phyloP scores from a whole-genome alignment of 306 rosid genomes.

The Quercus wislizeni region DNA sequence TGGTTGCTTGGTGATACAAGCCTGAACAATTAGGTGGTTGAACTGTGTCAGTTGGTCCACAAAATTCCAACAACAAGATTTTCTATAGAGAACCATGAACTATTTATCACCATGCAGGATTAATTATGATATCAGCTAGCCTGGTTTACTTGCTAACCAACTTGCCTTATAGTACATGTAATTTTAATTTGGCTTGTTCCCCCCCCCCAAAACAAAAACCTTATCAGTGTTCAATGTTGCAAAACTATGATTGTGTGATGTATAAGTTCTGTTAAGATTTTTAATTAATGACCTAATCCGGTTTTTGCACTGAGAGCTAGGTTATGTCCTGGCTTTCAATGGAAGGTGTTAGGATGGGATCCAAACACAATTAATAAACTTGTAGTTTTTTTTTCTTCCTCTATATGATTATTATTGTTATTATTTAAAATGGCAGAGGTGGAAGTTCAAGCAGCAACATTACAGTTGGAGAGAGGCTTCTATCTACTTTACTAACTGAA shows the following conservation, averaged over 20 bases:
- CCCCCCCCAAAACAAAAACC: too few species aligned
- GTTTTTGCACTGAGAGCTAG: background rate
- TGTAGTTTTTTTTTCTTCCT: background rate
- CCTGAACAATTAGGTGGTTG: background rate
- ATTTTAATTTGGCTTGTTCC: background rate
- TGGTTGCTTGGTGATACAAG: background rate
- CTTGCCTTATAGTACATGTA: background rate
- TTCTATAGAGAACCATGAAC: background rate
- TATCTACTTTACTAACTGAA: conserved; percentile 86
- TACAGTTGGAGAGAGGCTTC: conserved; percentile 82
- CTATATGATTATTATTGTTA: conserved; percentile 7
- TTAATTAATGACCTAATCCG: background rate
- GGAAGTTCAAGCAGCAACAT: conserved; percentile 64
- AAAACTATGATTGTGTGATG: background rate
- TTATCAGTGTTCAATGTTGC: background rate
- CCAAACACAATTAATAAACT: background rate
- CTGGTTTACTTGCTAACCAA: background rate
- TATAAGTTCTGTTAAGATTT: background rate
- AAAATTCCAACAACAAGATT: background rate
- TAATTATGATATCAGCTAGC: background rate
- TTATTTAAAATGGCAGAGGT: conserved; percentile 51
- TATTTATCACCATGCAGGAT: background rate
- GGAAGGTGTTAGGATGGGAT: background rate
- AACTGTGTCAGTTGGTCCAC: background rate
- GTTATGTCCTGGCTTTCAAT: background rate